Evolutionary conservation across 768 basidiomycete species (phyloP), one percentile per base, ranked within the genome.

Genomic region (Boletus eberwhitei): DNA sequence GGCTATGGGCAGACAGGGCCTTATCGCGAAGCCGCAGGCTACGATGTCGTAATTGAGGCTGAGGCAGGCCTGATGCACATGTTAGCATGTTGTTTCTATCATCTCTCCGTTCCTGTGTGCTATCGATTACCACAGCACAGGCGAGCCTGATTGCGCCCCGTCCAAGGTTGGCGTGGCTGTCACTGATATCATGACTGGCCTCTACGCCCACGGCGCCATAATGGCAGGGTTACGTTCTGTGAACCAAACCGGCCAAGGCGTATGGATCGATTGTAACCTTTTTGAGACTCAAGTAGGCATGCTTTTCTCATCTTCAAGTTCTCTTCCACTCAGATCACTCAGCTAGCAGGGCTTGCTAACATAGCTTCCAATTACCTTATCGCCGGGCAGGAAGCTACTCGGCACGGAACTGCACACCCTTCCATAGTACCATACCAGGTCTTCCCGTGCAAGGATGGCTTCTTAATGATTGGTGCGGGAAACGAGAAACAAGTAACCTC

Each of bases 41-140:
- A 95, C 70, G 93, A 93, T 68, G 93, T 93, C 24, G 73, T 86
- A 24, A 85, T 90, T 26, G 89, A 93, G 67, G 93, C 85, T 3
- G 93, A 96, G 70, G 93, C 94, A 34, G 96, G 95, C 11, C 74
- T 96, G 48, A 94, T 94, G 93, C 91, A 94, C 70, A 94, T 94
- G 88, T 91, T 40, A 57, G 85, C 75, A 43, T 52, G 53, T 38
- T 48, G 34, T 59, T 26, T 56, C 49, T 31, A 35, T 66, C 41
- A 13, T 48, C n/a, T 38, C 55, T 7, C 11, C 43, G 48, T 48
- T 52, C 50, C 52, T n/a, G 50, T 54, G 17, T 50, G 32, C 49
- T 39, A 60, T 59, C 37, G 31, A 60, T 48, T 26, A 47, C 26
- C 54, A 32, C 59, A 92, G 90, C 60, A 98, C 94, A 16, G 94